Evolutionary conservation across 1,284 basidiomycete genomes (phyloP).

Genomic region (Ustilago xerochloae): DNA sequence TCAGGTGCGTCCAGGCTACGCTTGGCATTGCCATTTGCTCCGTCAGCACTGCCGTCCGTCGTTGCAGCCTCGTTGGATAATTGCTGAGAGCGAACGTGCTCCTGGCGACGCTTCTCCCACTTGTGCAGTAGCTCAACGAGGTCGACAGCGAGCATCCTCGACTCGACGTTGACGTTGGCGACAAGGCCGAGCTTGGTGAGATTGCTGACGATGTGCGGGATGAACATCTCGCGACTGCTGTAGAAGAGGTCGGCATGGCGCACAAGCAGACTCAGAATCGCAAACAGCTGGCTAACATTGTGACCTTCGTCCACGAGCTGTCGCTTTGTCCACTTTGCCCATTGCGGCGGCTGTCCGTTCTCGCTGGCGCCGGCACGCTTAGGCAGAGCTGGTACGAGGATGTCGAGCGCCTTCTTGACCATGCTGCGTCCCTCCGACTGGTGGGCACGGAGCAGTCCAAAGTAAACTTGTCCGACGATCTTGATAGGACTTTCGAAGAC

Average conservation of each 20-base stretch:
- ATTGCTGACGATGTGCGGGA: constrained; percentile 94
- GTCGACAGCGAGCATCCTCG: constrained; percentile 74
- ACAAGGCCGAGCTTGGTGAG: constrained; percentile 87
- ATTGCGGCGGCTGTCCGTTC: constrained; percentile 76
- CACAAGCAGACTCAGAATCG: constrained; percentile 91
- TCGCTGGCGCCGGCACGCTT: constrained; percentile 69
- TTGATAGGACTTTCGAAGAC: constrained; percentile 90
- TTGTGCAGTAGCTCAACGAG: constrained; percentile 69
- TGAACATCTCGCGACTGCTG: constrained; percentile 89
- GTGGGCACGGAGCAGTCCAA: constrained; percentile 84
- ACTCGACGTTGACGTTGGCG: constrained; percentile 77
- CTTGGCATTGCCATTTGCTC: constrained; percentile 22
- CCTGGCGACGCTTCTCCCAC: constrained; percentile 69
- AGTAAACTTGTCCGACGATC: constrained; percentile 94
- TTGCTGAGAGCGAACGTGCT: constrained; percentile 67
- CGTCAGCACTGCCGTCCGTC: constrained; percentile 9
- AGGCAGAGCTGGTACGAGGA: constrained; percentile 86
- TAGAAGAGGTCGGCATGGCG: constrained; percentile 93
- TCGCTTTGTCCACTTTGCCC: constrained; percentile 89
- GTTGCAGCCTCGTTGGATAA: constrained; percentile 4
- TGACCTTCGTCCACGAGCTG: constrained; percentile 90
- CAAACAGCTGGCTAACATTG: constrained; percentile 80
- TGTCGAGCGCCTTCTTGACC: constrained; percentile 88
- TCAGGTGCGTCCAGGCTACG: constrained; percentile 29
- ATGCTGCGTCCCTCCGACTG: constrained; percentile 80